Percentiles rank a stretch among this genome's conserved stretches.
Evolutionary conservation across 257 asterid genomes (phyloP).

Genomic region (Ilex aquifolium): DNA sequence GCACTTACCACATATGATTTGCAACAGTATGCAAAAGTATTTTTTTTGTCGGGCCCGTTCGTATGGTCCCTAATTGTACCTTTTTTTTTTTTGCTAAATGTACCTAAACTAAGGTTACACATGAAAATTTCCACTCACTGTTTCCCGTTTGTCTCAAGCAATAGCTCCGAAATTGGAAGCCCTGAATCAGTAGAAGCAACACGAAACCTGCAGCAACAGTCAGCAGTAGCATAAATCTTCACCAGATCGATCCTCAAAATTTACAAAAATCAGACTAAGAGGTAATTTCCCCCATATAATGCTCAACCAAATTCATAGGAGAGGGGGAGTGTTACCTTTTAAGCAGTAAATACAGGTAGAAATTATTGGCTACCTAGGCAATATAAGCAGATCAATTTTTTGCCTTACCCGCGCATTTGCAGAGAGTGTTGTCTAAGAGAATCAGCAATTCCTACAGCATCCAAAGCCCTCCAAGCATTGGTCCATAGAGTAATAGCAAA

Average conservation of each 20-base stretch:
- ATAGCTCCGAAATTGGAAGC: constrained; percentile 14
- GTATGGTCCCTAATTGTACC: too few relatives aligned
- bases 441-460: constrained; percentile 63
- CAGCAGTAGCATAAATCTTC: neutral
- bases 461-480: constrained; percentile 82
- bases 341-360: neutral
- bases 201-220: constrained; percentile 26
- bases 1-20: neutral
- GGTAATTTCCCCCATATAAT: neutral
- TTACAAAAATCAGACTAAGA: neutral
- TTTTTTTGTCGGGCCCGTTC: too few relatives aligned
- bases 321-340: neutral
- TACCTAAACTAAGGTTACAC: neutral
- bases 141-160: constrained; percentile 15
- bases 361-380: too few relatives aligned
- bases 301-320: neutral
- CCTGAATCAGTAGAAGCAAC: constrained; percentile 35
- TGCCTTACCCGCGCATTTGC: constrained; percentile 38
- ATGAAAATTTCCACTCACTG: constrained; percentile 22
- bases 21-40: neutral
- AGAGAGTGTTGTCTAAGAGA: constrained; percentile 37
- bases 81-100: too few relatives aligned
- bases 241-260: neutral
- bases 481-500: constrained; percentile 63
- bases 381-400: constrained; percentile 2